These are phyloP conservation scores for Sideroxylon spinosum DNA, from an alignment of 179 eudicot genomes.

Conservation along the genomic window DNA sequence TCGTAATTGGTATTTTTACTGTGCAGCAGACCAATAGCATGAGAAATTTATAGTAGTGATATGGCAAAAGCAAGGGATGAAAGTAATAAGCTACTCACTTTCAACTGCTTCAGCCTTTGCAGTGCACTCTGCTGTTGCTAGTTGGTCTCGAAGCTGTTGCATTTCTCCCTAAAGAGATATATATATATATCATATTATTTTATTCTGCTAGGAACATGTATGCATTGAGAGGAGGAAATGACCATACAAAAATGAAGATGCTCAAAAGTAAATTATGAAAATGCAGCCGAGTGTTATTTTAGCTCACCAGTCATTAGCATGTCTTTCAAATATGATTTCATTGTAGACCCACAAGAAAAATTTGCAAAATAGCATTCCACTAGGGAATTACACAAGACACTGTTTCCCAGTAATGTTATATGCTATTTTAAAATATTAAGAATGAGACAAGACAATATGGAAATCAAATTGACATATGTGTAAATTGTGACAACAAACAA, in stretches of 20 bases:
- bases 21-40: neutral
- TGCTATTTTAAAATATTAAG: neutral
- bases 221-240: neutral
- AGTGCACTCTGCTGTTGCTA: conserved; percentile 65
- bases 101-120: conserved; percentile 77
- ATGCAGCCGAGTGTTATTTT: neutral
- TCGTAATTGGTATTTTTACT: conserved; percentile 77
- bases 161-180: conserved; percentile 54
- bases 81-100: conserved; percentile 34
- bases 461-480: neutral
- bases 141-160: conserved; percentile 69
- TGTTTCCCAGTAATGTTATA: neutral
- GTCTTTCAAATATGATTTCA: neutral
- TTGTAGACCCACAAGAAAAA: neutral
- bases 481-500: neutral
- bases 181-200: neutral
- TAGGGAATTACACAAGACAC: neutral
- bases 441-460: neutral
- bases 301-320: neutral
- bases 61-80: neutral
- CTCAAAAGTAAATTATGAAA: neutral
- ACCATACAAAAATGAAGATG: neutral
- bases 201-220: neutral
- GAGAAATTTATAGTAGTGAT: conserved; percentile 14
- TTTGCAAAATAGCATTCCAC: neutral